Evolutionary conservation across 768 basidiomycete genomes (phyloP).

Genomic region (Serpula lacrymans): DNA sequence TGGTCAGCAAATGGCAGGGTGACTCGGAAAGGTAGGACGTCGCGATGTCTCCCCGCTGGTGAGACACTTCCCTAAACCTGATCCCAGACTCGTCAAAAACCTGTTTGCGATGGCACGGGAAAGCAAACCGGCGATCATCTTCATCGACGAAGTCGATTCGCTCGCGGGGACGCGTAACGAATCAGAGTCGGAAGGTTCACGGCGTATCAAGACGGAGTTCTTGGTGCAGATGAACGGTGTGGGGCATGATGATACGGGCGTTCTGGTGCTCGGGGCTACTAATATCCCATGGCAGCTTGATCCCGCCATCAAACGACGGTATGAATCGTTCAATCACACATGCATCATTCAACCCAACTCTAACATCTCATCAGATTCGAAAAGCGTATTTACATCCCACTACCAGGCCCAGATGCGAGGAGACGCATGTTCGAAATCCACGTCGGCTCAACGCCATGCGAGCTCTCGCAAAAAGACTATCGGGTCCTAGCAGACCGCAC

Average conservation of each 20-base stretch:
- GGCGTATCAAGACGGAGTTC: constrained; percentile 97
- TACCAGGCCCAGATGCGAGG: constrained; percentile 90
- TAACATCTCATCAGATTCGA: constrained; percentile 62
- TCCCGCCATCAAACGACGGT: constrained; percentile 95
- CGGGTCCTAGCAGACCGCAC: constrained; percentile 79
- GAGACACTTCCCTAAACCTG: neutral
- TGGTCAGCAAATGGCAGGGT: constrained; percentile 99
- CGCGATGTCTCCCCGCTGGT: constrained; percentile 20
- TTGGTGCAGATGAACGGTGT: constrained; percentile 99
- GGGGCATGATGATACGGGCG: constrained; percentile 95
- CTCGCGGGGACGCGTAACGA: constrained; percentile 92
- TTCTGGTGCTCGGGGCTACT: constrained; percentile 94
- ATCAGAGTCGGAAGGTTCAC: constrained; percentile 95
- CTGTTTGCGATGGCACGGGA: constrained; percentile 96
- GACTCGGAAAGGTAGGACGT: constrained; percentile 97
- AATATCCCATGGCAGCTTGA: constrained; percentile 99
- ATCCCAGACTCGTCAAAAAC: constrained; percentile 82
- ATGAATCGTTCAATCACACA: constrained; percentile 12
- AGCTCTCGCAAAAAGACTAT: constrained; percentile 76
- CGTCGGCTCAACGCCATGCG: constrained; percentile 88
- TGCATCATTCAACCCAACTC: neutral
- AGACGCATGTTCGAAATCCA: constrained; percentile 97
- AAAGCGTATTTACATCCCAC: constrained; percentile 97
- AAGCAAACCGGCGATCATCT: constrained; percentile 96
- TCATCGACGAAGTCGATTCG: constrained; percentile 98